Evolutionary conservation across 2,329 filamentous ascomycete genomes (phyloP), one percentile per base, ranked within the genome.

Genomic region (Gremmenia infestans): DNA sequence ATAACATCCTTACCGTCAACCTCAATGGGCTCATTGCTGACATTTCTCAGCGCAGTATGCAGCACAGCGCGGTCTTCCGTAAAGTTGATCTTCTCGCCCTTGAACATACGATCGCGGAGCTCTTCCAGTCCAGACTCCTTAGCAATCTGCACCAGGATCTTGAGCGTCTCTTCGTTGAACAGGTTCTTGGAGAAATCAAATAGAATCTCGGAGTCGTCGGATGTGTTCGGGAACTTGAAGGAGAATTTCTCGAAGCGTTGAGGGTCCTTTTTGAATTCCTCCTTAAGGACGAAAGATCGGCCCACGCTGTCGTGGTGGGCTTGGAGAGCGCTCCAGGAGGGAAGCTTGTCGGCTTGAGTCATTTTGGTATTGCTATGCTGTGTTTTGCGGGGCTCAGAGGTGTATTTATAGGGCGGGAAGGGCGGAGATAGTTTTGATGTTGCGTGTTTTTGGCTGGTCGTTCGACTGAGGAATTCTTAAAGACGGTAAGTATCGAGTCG

Each of bases 161-260:
- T 81, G 51, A 97, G 79, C 4, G 93, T 97, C 76, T 97, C 92
- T 66, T 96, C 89, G 60, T 88, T 94, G 68, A 97, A 74, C 75
- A 99, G 92, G 83, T 99, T 99, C 85, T 99, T 99, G 79, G 88
- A 94, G 78, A 96, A 99, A 76, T 99, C 94, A 75, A 97, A 99
- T 62, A 99, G 83, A 69, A 95, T 94, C 63, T 97, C 91, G 65
- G 85, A 86, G 69, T 81, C 81, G 69, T 95, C 89, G 65, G 88
- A 86, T 52, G 82, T 73, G 74, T 90, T 92, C 32, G 82, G 78
- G 75, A 97, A 96, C 69, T 83, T 90, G 72, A 86, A 89, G 72
- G 86, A 89, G 79, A 96, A 92, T 76, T 94, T 96, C 70, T 87
- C 76, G 79, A 97, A 97, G 61, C 94, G 91, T 71, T 88, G 73